These are phyloP conservation scores for Candida alai DNA, from an alignment of 805 yeast genomes.

Conservation along the genomic window DNA sequence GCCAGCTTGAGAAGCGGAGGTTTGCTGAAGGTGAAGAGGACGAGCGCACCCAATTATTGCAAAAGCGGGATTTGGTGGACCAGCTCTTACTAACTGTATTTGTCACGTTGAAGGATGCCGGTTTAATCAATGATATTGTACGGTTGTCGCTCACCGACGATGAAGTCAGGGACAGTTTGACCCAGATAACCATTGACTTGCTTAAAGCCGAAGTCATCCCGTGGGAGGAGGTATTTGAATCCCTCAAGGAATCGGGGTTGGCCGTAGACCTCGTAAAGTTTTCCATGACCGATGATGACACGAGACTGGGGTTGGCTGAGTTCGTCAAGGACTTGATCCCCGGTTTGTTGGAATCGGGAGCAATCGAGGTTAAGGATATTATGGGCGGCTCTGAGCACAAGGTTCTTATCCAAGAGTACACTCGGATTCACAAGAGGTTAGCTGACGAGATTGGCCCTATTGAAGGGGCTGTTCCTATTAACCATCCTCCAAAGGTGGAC, in stretches of 20 bases:
- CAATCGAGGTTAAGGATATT: conserved; percentile 8
- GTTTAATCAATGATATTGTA: conserved; percentile 24
- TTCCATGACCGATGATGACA: conserved; percentile 24
- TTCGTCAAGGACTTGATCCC: conserved; percentile 22
- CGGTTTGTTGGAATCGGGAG: conserved; percentile 14
- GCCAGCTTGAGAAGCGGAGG: not conserved
- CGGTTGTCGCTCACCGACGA: conserved; percentile 27
- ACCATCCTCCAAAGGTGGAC: not conserved
- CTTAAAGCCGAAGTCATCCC: conserved; percentile 29
- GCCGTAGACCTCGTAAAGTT: conserved; percentile 24
- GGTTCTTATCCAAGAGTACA: conserved; percentile 1
- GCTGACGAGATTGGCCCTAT: conserved; percentile 1
- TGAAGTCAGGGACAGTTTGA: conserved; percentile 21
- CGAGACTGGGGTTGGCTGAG: conserved; percentile 23
- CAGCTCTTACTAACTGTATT: conserved; percentile 20
- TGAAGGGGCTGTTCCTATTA: conserved; percentile 4
- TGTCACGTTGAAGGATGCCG: conserved; percentile 24
- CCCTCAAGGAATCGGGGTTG: conserved; percentile 27
- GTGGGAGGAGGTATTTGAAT: conserved; percentile 26
- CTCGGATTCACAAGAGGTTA: conserved; percentile 1
- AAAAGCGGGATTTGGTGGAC: conserved; percentile 15
- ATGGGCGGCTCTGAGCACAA: conserved; percentile 5
- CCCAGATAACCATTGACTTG: conserved; percentile 21
- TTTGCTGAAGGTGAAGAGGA: conserved; percentile 2
- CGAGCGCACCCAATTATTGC: not conserved